A percentile compares a stretch with the other conserved stretches of the same genome.
Evolutionary conservation across 1,139 yeast genomes (phyloP).

Genomic region (Candida gigantensis): DNA sequence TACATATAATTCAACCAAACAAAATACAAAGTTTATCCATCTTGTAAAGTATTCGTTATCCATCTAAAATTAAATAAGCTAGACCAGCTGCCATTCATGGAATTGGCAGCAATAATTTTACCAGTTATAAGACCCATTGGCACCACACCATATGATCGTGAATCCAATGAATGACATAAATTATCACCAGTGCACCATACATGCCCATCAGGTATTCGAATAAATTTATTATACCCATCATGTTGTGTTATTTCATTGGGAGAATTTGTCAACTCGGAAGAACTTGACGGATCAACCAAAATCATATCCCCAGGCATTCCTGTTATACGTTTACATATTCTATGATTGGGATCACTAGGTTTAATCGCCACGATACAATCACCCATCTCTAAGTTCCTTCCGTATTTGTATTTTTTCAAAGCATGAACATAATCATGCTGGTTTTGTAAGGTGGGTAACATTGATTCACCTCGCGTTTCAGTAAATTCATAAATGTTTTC

Average conservation of each 20-base stretch:
- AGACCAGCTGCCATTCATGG: constrained; percentile 38
- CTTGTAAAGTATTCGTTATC: constrained; percentile 46
- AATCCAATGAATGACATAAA: constrained; percentile 83
- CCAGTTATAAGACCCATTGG: constrained; percentile 91
- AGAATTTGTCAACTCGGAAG: constrained; percentile 50
- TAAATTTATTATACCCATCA: constrained; percentile 57
- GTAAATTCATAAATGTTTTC: constrained; percentile 72
- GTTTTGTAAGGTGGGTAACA: constrained; percentile 86
- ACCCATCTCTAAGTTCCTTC: constrained; percentile 68
- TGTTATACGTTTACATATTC: constrained; percentile 89
- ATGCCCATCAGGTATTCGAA: constrained; percentile 83
- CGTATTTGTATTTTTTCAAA: constrained; percentile 59
- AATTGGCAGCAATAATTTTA: constrained; percentile 71
- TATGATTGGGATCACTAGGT: constrained; percentile 83
- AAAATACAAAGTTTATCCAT: constrained; percentile 13
- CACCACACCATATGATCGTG: constrained; percentile 81
- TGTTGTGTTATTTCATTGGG: constrained; percentile 30
- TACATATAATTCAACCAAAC: not conserved
- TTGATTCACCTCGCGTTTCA: constrained; percentile 88
- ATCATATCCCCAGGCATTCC: constrained; percentile 96
- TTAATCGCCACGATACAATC: constrained; percentile 87
- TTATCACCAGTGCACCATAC: constrained; percentile 98
- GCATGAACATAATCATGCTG: constrained; percentile 81
- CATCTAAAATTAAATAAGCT: constrained; percentile 56
- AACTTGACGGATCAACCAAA: constrained; percentile 74